Evolutionary conservation across 371 early-diverging fungal species (phyloP), one percentile per base, ranked within the genome.

Genomic region (Mucor irregularis): DNA sequence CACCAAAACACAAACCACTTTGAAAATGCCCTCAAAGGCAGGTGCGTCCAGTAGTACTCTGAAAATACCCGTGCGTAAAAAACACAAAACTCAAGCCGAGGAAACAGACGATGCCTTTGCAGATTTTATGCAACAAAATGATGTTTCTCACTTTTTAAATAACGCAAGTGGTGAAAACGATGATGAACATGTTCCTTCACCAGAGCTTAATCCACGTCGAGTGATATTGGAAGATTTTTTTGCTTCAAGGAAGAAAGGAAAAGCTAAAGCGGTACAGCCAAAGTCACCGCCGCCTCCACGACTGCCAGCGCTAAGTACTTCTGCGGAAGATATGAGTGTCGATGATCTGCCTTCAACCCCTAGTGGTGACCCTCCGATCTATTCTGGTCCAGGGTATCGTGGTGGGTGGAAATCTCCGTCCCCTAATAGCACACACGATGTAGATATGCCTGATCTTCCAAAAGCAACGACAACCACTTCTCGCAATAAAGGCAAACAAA

Each of bases 21-120:
- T 61, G 7, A 14, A 48, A 14, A 11, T 61, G 17, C 61, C 61
- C 2, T 47, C 47, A 3, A 53, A 49, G 31, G 22, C n/a, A 13
- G 38, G 30, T 19, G 9, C 9, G 8, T 31, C 53, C 0, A 25
- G 2, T 0, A 49, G 26, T 21, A 47, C 30, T 1, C 17, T 44
- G 3, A 47, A 17, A 5, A 30, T 30, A 28, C 28, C 28, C n/a
- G n/a, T n/a, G n/a, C n/a, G n/a, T n/a, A n/a, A n/a, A n/a, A n/a
- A n/a, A n/a, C n/a, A n/a, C n/a, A n/a, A n/a, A n/a, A n/a, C n/a
- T n/a, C n/a, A n/a, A 4, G 13, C 45, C 6, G 11, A 24, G n/a
- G 24, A 29, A 6, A 19, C 49, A 3, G 33, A 56, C 17, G 49
- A 56, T 25, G 40, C 48, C 34, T 49, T 56, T 40, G 21, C 37